Base-by-base conservation (phyloP, 306 rosid species). In the Psophocarpus tetragonolobus region DNA sequence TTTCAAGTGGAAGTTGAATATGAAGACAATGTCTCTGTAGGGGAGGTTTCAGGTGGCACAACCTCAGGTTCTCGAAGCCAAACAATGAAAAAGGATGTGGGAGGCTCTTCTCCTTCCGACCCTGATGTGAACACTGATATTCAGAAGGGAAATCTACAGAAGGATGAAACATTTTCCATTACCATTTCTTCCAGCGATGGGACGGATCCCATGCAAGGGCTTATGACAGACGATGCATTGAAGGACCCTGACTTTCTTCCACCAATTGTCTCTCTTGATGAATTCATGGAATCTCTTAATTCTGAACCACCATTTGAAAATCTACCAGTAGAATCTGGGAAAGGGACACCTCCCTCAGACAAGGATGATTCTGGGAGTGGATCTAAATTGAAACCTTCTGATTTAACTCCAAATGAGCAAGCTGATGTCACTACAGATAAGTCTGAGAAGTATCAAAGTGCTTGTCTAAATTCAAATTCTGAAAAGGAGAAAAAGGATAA, bases 1-100 rank as follows among this genome's bases (percentile, higher is more conserved):
- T 83, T 90, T 83, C 96, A 90, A 87, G 99, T 96, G 76, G 97
- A 96, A 79, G 92, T 96, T 68, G 99, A 92, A 51, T 88, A 91
- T 18, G 94, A 84, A 74, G 94, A 90, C 80, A 82, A 68, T 57
- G 66, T 80, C 53, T 36, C 93, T 8, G 73, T 69, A 41, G 96
- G 88, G 44, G 97, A 91, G 80, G 87, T 87, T 58, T 88, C 97
- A 33, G 88, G 89, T 75, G 92, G 86, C 42, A 69, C 82, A 61
- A 73, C 81, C 42, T 83, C 87, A 8, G 73, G 62, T 76, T 29
- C 79, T 77, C 90, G 54, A 47, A 85, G 80, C 41, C 87, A 58
- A 57, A 71, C 76, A 2, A 78, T 72, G 51, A 79, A 75, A 61
- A 91, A 75, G 81, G 90, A 82, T 62, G 44, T 47, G 74, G 87